Evolutionary conservation across 2,329 filamentous ascomycete genomes (phyloP), one percentile per base, ranked within the genome.

Genomic region (Aspergillus brunneoviolaceus): DNA sequence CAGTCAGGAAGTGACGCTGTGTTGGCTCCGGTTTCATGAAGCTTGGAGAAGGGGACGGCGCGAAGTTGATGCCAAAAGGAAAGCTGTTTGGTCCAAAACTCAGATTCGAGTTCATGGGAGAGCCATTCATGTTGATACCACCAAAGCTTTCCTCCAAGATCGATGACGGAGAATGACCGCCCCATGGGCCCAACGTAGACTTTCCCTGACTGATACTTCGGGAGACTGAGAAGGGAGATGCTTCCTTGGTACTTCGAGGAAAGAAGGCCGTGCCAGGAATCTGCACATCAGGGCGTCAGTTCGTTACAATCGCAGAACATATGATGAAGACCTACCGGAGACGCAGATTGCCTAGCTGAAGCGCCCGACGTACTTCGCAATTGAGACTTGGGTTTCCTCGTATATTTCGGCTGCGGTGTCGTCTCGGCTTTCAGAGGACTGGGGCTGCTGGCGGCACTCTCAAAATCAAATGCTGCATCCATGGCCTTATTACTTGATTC

Each of bases 1-100:
- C 85, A 12, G 82, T 84, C 45, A 91, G 74, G 54, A 76, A 67
- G 23, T 80, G 79, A 39, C 74, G 74, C 27, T 76, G 68, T 5
- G 73, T 65, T 10, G 64, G 67, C 27, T 77, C 73, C 51, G 71
- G 67, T 29, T 71, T 68, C 29, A 68, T 53, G 48, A 62, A 68
- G n/a, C 58, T 67, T 60, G 69, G 70, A 10, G 69, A 64, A 4
- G 71, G 64, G 1, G 74, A 70, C 16, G 67, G 64, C 33, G 69
- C 65, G 55, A 72, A 68, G 50, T 71, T 70, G 63, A 81, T 78
- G 57, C 77, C 72, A 58, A 78, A 77, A 31, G 70, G 66, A 54
- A 77, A 70, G 14, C 69, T 65, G 16, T 66, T 70, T 3, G 70
- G 67, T 21, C 67, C 67, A 51, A 77, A 76, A 54, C 74, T 77